A percentile compares a stretch with the other conserved stretches of the same genome.
Evolutionary conservation across 208 protist species (phyloP).

Genomic region (Vickermania ingenoplastis): DNA sequence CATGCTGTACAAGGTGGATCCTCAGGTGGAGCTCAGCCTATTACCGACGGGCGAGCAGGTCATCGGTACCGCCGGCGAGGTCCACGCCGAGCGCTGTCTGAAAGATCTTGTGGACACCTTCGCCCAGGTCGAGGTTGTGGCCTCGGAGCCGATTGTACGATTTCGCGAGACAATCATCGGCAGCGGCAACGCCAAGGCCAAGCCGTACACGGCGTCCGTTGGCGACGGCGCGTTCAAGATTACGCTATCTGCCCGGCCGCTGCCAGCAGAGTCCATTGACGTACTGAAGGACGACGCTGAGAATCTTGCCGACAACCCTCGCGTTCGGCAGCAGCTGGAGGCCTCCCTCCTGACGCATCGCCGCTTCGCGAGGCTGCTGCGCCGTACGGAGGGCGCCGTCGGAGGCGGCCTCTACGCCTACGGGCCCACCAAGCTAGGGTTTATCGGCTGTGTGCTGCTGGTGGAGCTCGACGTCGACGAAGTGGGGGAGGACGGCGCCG

Average conservation of each 20-base stretch:
- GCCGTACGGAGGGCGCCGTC: slow-evolving; percentile 16
- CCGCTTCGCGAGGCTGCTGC: slow-evolving; percentile 19
- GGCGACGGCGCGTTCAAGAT: slow-evolving; percentile 62
- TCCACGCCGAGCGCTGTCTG: slow-evolving; percentile 96
- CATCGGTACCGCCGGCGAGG: slow-evolving; percentile 92
- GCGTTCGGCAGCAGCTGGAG: slow-evolving; percentile 27
- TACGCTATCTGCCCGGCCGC: slow-evolving; percentile 53
- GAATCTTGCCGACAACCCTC: slow-evolving; percentile 52
- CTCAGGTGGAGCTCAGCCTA: slow-evolving; percentile 89
- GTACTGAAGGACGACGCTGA: slow-evolving; percentile 58
- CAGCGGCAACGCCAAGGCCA: slow-evolving; percentile 54
- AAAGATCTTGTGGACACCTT: slow-evolving; percentile 90
- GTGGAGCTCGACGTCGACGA: slow-evolving; percentile 41
- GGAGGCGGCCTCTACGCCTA: slow-evolving; percentile 39
- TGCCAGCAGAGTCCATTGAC: slow-evolving; percentile 66
- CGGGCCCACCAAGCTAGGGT: slow-evolving; percentile 56
- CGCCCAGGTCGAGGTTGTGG: slow-evolving; percentile 69
- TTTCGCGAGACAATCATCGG: slow-evolving; percentile 79
- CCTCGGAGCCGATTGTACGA: slow-evolving; percentile 82
- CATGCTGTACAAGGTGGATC: slow-evolving; percentile 94
- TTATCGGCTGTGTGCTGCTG: slow-evolving; percentile 66
- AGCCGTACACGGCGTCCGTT: slow-evolving; percentile 44
- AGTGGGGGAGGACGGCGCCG: slow-evolving; percentile 4
- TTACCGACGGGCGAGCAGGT: slow-evolving; percentile 95
- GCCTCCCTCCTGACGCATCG: slow-evolving; percentile 32